Percentiles rank a stretch among this genome's conserved stretches.
Conservation (phyloP, 805 yeast genomes). For the Pichia thaimueangensis region DNA sequence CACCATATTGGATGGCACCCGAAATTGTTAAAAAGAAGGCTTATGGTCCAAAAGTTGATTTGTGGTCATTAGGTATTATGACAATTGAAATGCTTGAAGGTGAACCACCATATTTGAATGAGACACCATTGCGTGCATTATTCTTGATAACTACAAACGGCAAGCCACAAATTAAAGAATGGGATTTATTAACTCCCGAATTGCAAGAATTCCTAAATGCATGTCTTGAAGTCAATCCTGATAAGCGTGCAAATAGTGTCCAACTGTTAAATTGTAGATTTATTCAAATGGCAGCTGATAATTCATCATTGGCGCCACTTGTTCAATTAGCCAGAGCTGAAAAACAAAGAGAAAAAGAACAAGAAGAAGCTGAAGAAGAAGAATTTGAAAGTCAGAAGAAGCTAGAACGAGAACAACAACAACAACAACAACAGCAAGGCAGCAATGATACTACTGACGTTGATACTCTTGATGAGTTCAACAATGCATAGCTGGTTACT, state of each 20-base stretch:
- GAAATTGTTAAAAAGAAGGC: conserved; percentile 77
- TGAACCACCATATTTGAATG: conserved; percentile 78
- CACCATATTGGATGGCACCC: conserved; percentile 91
- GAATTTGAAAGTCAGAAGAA: background rate
- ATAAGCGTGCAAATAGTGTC: conserved; percentile 70
- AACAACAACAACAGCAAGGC: conserved; percentile 12
- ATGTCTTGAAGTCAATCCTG: conserved; percentile 79
- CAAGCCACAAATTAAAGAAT: conserved; percentile 66
- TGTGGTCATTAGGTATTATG: conserved; percentile 82
- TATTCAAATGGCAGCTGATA: conserved; percentile 55
- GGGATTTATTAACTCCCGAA: conserved; percentile 64
- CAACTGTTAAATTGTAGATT: conserved; percentile 66
- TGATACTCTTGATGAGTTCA: conserved; percentile 6
- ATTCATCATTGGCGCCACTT: conserved; percentile 58
- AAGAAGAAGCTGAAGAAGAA: conserved; percentile 15
- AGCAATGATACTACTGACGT: background rate
- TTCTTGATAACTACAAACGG: conserved; percentile 77
- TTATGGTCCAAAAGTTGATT: conserved; percentile 76
- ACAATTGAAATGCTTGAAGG: conserved; percentile 84
- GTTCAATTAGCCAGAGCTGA: conserved; percentile 70
- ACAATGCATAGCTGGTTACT: conserved; percentile 2
- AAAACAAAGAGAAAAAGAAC: conserved; percentile 33
- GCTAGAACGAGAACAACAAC: conserved; percentile 22
- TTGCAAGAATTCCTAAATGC: conserved; percentile 66
- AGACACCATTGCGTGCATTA: conserved; percentile 70